Evolutionary conservation across 2,329 filamentous ascomycete genomes (phyloP), one percentile per base, ranked within the genome.

Genomic region (Coniella lustricola): DNA sequence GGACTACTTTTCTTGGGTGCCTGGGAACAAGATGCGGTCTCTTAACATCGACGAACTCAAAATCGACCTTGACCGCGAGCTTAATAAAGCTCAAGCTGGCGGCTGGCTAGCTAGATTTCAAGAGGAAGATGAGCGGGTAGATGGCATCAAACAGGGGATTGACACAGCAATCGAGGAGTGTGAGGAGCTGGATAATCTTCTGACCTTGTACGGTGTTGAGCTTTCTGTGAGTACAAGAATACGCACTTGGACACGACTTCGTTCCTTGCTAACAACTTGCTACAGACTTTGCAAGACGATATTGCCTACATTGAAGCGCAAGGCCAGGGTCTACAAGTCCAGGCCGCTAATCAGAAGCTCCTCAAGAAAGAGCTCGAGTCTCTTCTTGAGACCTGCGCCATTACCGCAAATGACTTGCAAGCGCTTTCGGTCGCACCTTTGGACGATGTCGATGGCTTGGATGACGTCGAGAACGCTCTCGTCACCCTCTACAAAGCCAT

Each of bases 251-350:
- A 17, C 20, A 22, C 29, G 9, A 7, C 13, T 47, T 32, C 13
- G 3, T 14, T 9, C 1, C 3, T 14, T 18, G 43, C 62, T 67
- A 52, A 66, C 50, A 9, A n/a, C 4, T 14, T 22, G n/a, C 9
- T 12, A 12, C 60, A 94, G 85, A 97, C 90, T 42, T 75, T 98
- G 25, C 90, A 90, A 49, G 91, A 97, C 43, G 93, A 98, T 59
- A 94, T 98, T 58, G 84, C 90, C 3, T 97, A 94, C 63, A 97
- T 98, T 55, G 93, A 98, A 69, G 90, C 93, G 2, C 93, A 98
- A 66, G 90, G 89, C 7, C 91, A 98, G 68, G 93, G 93, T 72
- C 72, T 98, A 40, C 93, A 98, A 61, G 91, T 98, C 7, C 93
- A 97, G 67, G 91, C 91, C 17, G 89, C 93, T 35, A 98, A 98